Conservation (phyloP, 345 rosid genomes). For the Lepidium didymum region DNA sequence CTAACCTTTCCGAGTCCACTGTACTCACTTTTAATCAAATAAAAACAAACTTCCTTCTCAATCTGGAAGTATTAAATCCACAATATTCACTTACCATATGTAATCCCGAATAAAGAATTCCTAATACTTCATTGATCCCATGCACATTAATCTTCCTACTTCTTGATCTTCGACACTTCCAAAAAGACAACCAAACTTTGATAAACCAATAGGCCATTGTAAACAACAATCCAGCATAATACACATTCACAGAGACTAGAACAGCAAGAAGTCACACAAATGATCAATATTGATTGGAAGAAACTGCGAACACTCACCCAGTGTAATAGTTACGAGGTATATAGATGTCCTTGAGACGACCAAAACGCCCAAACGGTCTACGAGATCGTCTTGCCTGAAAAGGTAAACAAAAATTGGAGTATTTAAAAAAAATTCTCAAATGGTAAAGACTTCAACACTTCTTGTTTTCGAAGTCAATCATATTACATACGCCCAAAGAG, state of each 20-base stretch:
- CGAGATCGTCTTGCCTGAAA: constrained; percentile 82
- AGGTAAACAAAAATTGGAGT: not conserved
- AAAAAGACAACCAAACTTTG: constrained; percentile 60
- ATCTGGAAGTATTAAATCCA: constrained; percentile 41
- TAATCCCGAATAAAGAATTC: constrained; percentile 31
- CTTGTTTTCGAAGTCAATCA: not conserved
- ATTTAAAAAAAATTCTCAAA: not conserved
- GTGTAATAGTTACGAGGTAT: constrained; percentile 88
- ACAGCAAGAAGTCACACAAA: not conserved
- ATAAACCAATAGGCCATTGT: constrained; percentile 34
- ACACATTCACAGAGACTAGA: not conserved
- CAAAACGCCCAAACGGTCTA: constrained; percentile 70
- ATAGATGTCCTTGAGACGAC: constrained; percentile 78
- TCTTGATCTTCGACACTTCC: constrained; percentile 64
- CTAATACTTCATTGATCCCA: constrained; percentile 56
- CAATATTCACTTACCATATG: constrained; percentile 35
- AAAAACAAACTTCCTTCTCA: constrained; percentile 43
- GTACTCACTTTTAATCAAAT: too few relatives aligned
- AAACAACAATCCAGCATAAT: constrained; percentile 23
- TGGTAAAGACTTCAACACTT: not conserved
- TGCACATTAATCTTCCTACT: constrained; percentile 17
- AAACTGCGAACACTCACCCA: constrained; percentile 43
- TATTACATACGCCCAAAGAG: not conserved
- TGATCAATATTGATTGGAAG: not conserved
- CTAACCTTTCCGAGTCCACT: constrained; percentile 61